phyloP scores from a whole-genome alignment of 1,139 yeast species.

The Zygoascus sp. region DNA sequence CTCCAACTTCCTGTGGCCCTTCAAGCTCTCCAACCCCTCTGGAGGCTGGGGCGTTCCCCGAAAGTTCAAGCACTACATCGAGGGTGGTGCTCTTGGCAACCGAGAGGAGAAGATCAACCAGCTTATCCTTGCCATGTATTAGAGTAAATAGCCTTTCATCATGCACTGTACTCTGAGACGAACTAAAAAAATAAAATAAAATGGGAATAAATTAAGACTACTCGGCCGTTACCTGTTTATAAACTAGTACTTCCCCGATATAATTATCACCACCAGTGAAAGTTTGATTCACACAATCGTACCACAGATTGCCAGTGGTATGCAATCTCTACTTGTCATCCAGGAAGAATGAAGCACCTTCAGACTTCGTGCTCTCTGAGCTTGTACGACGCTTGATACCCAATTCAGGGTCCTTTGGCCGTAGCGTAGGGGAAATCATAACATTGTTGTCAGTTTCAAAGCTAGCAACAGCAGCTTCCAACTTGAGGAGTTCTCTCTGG shows the following conservation, averaged over 20 bases:
- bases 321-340: neutral
- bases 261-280: neutral
- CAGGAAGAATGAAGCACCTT: neutral
- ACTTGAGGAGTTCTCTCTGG: slow-evolving; percentile 71
- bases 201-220: neutral
- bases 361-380: neutral
- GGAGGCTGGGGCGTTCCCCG: slow-evolving; percentile 99
- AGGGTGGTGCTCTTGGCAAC: slow-evolving; percentile 99
- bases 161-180: too few relatives aligned
- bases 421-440: slow-evolving; percentile 7
- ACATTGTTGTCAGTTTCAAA: slow-evolving; percentile 20
- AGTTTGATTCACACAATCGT: neutral
- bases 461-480: slow-evolving; percentile 60
- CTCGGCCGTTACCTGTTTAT: neutral
- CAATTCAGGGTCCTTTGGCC: slow-evolving; percentile 2
- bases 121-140: slow-evolving; percentile 9
- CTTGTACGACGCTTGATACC: slow-evolving; percentile 1
- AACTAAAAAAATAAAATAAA: neutral
- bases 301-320: too few relatives aligned
- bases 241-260: too few relatives aligned
- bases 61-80: slow-evolving; percentile 99
- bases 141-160: neutral
- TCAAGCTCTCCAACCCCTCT: slow-evolving; percentile 98
- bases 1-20: slow-evolving; percentile 99
- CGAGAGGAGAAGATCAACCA: slow-evolving; percentile 96